Base-by-base conservation (phyloP, 768 basidiomycete genomes). In the Udeniomyces megalosporus region DNA sequence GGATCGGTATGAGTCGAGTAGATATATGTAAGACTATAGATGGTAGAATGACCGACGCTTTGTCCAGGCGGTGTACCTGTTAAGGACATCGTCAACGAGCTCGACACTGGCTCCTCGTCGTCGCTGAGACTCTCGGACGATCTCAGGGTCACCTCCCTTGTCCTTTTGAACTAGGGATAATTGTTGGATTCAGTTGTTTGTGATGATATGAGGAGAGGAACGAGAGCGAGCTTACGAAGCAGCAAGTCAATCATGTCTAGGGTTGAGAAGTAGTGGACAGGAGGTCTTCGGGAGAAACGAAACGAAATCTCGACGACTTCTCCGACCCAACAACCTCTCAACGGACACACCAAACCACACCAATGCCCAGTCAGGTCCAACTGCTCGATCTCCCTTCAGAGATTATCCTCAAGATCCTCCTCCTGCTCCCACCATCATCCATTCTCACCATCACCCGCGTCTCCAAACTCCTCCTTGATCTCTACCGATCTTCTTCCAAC, bases 41-140 rank as follows among this genome's bases (percentile, higher is more conserved):
- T 11, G 29, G 26, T n/a, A 7, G 12, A 4, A 52, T 2, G 31
- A 81, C 88, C 71, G 72, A 95, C 95, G 83, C 74, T 89, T 87
- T 57, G 89, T 88, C 90, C 92, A 96, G 68, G 90, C 86, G 11
- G 80, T 74, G 70, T 96, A 95, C 82, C 92, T 83, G 70, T 82
- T 81, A 63, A 97, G 83, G 62, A 96, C 81, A 73, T 97, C 89
- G 74, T 96, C 91, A 17, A 97, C 92, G 67, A 95, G 73, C 73
- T 91, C 92, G 56, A 88, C 87, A 22, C 86, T 80, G 60, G 89
- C 84, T 11, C 86, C 87, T 52, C 95, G 82, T 75, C 88, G 91
- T 69, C 83, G 78, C 77, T 99, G 93, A 3, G 92, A 96, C 69
- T 89, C 89, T 61, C 85, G 78, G 66, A 97, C 91, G 70, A 83